Conservation (phyloP, 2,329 filamentous ascomycete genomes). For the Alternaria dauci region DNA sequence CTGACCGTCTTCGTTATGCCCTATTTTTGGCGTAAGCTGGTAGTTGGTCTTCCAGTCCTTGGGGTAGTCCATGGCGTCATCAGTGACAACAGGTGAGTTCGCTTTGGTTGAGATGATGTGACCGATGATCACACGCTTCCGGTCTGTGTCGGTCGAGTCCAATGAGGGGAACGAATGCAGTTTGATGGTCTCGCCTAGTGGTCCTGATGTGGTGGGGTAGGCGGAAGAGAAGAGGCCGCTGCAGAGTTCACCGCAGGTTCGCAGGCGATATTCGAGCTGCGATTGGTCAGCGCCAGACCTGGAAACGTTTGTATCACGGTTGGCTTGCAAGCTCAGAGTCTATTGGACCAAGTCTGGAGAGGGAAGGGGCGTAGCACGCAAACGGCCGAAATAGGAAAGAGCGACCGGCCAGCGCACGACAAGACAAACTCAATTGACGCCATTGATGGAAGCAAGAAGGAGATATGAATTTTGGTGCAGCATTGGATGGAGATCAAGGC, state of each 20-base stretch:
- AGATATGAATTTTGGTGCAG: neutral
- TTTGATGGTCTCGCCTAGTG: conserved; percentile 62
- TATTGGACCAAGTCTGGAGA: neutral
- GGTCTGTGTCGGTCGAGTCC: conserved; percentile 65
- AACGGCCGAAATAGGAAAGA: conserved; percentile 7
- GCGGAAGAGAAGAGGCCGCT: conserved; percentile 81
- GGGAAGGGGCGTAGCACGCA: conserved; percentile 12
- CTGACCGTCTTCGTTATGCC: conserved; percentile 75
- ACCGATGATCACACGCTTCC: conserved; percentile 73
- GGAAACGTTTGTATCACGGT: neutral
- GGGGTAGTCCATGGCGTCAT: conserved; percentile 79
- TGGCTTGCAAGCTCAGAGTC: neutral
- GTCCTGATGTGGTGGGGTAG: conserved; percentile 58
- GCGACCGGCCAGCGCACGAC: neutral
- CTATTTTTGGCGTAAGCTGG: conserved; percentile 54
- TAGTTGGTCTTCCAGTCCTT: conserved; percentile 67
- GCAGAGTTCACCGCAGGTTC: conserved; percentile 76
- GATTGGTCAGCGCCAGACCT: conserved; percentile 14
- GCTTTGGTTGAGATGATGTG: conserved; percentile 81
- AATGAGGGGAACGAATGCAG: conserved; percentile 64
- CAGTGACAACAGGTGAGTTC: conserved; percentile 69
- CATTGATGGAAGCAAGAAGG: neutral
- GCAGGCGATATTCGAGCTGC: conserved; percentile 80
- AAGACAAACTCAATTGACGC: neutral
- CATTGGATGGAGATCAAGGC: neutral